These are phyloP conservation scores for Lojkania enalia DNA, from an alignment of 2,329 filamentous ascomycete genomes.

Conservation along the genomic window DNA sequence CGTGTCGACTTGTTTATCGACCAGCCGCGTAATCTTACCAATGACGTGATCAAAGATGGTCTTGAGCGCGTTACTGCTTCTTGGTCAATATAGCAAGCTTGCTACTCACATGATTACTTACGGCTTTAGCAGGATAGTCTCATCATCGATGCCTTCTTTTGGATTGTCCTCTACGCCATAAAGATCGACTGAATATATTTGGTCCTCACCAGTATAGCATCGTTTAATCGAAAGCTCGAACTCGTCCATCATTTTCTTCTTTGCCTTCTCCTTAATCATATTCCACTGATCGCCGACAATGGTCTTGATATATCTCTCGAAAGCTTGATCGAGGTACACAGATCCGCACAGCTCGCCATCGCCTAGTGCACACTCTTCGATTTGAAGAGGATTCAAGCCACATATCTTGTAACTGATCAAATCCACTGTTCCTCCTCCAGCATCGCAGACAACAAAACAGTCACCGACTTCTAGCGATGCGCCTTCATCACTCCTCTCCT, in stretches of 20 bases:
- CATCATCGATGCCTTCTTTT: slow-evolving; percentile 15
- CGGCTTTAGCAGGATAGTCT: slow-evolving; percentile 16
- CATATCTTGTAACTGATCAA: slow-evolving; percentile 4
- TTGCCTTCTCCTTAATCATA: slow-evolving; percentile 2
- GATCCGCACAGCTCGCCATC: slow-evolving; percentile 20
- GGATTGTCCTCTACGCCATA: slow-evolving; percentile 19
- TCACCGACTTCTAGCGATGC: slow-evolving; percentile 1
- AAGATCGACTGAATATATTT: slow-evolving; percentile 15
- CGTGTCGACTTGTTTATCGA: slow-evolving; percentile 20
- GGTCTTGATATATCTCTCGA: slow-evolving; percentile 15
- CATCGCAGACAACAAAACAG: slow-evolving; percentile 9
- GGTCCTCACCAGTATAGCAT: slow-evolving; percentile 4
- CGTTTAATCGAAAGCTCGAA: slow-evolving; percentile 6
- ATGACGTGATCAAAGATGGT: slow-evolving; percentile 18
- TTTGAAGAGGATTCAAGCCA: neutral
- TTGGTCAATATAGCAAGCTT: neutral
- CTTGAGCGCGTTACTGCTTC: slow-evolving; percentile 5
- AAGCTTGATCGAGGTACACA: slow-evolving; percentile 22
- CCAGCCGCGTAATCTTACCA: slow-evolving; percentile 15
- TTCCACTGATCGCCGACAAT: slow-evolving; percentile 13
- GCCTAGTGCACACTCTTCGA: no score
- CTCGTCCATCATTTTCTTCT: slow-evolving; percentile 7
- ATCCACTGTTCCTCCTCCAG: slow-evolving; percentile 8
- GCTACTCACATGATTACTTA: slow-evolving; percentile 5
- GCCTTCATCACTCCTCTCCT: slow-evolving; percentile 5